phyloP scores from a whole-genome alignment of 169 alveolate genomes.

The Eimeria praecox region DNA sequence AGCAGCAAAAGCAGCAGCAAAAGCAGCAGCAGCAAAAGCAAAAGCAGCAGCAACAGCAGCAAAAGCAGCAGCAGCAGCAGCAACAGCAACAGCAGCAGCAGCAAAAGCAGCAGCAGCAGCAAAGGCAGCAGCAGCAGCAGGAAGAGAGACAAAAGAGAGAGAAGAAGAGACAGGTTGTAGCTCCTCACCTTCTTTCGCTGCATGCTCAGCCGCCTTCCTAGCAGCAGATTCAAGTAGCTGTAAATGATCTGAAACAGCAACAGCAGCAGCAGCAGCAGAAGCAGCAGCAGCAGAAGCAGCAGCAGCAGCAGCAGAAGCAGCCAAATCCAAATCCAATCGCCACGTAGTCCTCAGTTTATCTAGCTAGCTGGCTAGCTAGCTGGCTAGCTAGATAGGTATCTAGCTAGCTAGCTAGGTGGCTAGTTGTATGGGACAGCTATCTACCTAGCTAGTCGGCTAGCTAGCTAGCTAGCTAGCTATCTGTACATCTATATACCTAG shows the following conservation, averaged over 20 bases:
- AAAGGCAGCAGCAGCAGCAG: neutral
- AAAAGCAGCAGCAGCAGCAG: neutral
- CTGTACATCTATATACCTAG: neutral
- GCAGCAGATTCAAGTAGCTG: slow-evolving; percentile 76
- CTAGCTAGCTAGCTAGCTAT: neutral
- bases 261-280: neutral
- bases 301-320: neutral
- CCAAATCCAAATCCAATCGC: neutral
- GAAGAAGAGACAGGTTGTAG: neutral
- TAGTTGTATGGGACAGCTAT: neutral
- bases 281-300: slow-evolving; percentile 43
- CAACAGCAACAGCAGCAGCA: neutral
- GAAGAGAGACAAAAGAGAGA: neutral
- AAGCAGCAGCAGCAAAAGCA: neutral
- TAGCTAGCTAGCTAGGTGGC: neutral
- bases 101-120: neutral
- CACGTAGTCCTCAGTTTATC: neutral
- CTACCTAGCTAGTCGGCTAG: slow-evolving; percentile 1
- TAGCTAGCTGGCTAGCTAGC: neutral
- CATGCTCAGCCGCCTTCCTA: slow-evolving; percentile 72
- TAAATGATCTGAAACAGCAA: slow-evolving; percentile 63
- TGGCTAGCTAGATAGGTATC: neutral
- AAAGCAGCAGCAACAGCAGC: neutral
- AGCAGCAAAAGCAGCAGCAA: neutral
- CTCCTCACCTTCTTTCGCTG: slow-evolving; percentile 67